A percentile compares a stretch with the other conserved stretches of the same genome.
These are phyloP conservation scores for Postia placenta DNA, from an alignment of 768 basidiomycete genomes.

Conservation along the genomic window DNA sequence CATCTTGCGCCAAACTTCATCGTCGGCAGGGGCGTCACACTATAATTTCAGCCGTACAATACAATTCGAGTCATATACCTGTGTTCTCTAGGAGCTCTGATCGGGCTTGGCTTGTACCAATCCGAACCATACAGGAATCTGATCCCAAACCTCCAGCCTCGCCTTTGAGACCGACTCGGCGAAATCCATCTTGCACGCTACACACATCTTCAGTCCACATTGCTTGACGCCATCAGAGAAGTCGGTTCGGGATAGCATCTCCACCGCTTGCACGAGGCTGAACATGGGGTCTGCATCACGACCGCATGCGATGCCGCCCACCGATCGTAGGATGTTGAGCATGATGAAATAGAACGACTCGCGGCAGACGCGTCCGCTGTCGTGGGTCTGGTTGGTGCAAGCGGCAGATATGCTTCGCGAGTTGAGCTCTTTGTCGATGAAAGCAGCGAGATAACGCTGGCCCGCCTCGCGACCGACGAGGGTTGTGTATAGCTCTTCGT, in stretches of 20 bases:
- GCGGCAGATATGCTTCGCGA: conserved; percentile 39
- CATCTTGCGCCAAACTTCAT: no score
- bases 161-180: conserved; percentile 34
- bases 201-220: conserved; percentile 52
- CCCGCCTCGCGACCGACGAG: conserved; percentile 61
- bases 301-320: conserved; percentile 66
- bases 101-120: no score
- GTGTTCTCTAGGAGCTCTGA: no score
- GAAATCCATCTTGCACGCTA: conserved; percentile 44
- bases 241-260: conserved; percentile 68
- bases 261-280: conserved; percentile 59
- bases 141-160: conserved; percentile 54
- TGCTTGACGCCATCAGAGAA: conserved; percentile 55
- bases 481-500: conserved; percentile 32
- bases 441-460: conserved; percentile 56
- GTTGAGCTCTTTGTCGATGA: conserved; percentile 52
- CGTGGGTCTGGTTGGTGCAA: conserved; percentile 40
- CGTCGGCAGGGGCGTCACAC: no score
- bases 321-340: conserved; percentile 63
- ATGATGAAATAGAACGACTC: conserved; percentile 75
- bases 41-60: no score
- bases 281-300: conserved; percentile 71
- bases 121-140: conserved; percentile 62
- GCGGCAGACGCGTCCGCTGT: conserved; percentile 37
- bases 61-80: no score